Evolutionary conservation across 2,329 filamentous ascomycete species (phyloP), one percentile per base, ranked within the genome.

Genomic region (Magnaporthiopsis incrustans): DNA sequence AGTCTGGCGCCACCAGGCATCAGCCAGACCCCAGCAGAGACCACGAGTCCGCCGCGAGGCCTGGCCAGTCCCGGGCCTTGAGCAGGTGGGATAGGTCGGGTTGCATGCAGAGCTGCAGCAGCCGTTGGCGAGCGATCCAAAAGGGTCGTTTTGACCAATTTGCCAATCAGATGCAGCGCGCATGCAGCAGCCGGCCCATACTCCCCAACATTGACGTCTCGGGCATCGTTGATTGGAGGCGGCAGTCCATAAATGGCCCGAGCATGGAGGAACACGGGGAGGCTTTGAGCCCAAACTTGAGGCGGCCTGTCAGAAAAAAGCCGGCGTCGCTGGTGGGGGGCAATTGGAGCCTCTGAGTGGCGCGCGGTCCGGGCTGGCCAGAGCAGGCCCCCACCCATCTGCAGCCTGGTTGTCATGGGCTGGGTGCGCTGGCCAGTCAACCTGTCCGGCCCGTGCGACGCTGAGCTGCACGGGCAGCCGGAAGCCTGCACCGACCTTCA

Each of bases 301-400:
- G 71, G 71, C 71, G 62, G 67, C 71, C 71, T 71, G 65, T 71
- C 61, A 67, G 66, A 64, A 27, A 61, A 57, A 58, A 44, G 59
- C 26, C 64, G 44, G 11, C 44, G 44, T 53, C 44, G 44, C 44
- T 53, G 44, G 44, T 53, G 44, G 59, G 63, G 59, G 33, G 60
- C 67, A 65, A 71, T 69, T 70, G 68, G 64, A 60, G 62, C 64
- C 60, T 65, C 58, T 56, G 66, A 67, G 64, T 68, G 70, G 66
- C 60, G 63, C 62, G 60, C 60, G 25, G 60, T 65, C 38, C 63
- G 66, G 44, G 44, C 44, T 53, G n/a, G 44, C 44, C 44, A 53
- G 44, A 53, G 44, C 7, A 25, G 22, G 18, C 22, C 44, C 44
- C 44, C 44, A 53, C 44, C 44, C 22, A 22, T 22, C 44, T 53